phyloP scores from a whole-genome alignment of 768 basidiomycete genomes.

The Crassisporium funariophilum region DNA sequence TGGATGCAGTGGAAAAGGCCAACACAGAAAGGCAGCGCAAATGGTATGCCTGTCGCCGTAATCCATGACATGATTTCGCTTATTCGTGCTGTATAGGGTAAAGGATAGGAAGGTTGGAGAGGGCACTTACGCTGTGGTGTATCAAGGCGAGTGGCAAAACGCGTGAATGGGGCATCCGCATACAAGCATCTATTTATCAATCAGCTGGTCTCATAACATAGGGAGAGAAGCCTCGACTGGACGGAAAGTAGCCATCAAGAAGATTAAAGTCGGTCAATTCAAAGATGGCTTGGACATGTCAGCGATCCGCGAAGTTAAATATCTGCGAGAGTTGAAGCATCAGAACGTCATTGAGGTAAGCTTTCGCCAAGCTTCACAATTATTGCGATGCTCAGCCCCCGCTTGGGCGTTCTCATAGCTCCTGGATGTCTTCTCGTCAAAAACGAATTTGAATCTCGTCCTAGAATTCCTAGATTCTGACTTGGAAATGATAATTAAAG shows the following conservation, averaged over 20 bases:
- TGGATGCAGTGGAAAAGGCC: constrained; percentile 84
- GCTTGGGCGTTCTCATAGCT: constrained; percentile 54
- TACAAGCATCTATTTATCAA: constrained; percentile 6
- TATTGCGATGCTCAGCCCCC: background rate
- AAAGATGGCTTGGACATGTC: constrained; percentile 99
- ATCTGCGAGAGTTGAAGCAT: constrained; percentile 90
- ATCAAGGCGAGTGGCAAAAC: constrained; percentile 67
- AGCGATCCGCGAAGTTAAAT: constrained; percentile 97
- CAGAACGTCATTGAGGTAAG: constrained; percentile 91
- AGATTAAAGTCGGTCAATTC: constrained; percentile 95
- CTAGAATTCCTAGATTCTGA: constrained; percentile 96
- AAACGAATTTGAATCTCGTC: constrained; percentile 95
- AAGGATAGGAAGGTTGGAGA: constrained; percentile 86
- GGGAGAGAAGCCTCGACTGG: constrained; percentile 76
- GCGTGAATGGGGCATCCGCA: too few species aligned
- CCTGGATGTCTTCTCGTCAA: constrained; percentile 94
- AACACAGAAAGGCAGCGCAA: constrained; percentile 65
- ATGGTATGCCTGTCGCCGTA: constrained; percentile 16
- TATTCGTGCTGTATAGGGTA: constrained; percentile 45
- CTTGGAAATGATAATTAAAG: constrained; percentile 95
- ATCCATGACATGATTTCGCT: background rate
- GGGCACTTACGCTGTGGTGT: constrained; percentile 96
- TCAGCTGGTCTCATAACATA: constrained; percentile 28
- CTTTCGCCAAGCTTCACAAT: constrained; percentile 2
- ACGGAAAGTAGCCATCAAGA: constrained; percentile 95